These are phyloP conservation scores for Coemansia sp. DNA, from an alignment of 192 early-diverging fungal genomes.

Conservation along the genomic window DNA sequence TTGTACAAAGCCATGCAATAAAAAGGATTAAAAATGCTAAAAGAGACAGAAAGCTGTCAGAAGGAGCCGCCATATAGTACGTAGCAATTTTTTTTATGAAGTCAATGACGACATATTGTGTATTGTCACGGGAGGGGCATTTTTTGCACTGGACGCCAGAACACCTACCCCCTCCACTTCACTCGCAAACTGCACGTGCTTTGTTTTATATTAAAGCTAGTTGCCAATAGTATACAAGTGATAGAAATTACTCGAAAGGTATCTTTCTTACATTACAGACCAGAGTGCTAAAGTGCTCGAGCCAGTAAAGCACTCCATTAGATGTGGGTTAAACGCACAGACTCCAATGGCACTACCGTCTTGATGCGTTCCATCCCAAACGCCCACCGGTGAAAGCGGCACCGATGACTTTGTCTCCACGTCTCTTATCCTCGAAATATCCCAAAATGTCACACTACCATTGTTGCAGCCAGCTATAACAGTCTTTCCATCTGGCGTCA, in stretches of 20 bases:
- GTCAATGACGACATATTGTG: no score
- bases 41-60: no score
- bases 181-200: no score
- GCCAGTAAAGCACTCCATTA: constrained; percentile 45
- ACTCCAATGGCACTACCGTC: constrained; percentile 26
- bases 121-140: no score
- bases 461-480: constrained; percentile 22
- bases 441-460: constrained; percentile 41
- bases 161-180: no score
- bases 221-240: neutral
- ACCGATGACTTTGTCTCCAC: neutral
- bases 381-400: constrained; percentile 17
- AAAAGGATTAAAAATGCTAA: no score
- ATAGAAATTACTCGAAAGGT: neutral
- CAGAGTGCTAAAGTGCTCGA: constrained; percentile 33
- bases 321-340: constrained; percentile 40
- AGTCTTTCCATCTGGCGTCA: constrained; percentile 38
- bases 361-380: constrained; percentile 30
- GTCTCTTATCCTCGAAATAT: constrained; percentile 5
- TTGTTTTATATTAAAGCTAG: neutral
- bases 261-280: constrained; percentile 10
- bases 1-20: no score
- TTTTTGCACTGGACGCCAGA: no score
- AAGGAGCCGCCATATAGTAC: no score
- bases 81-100: no score